Conservation (phyloP, 2,329 filamentous ascomycete genomes). For the Fusarium sp. region DNA sequence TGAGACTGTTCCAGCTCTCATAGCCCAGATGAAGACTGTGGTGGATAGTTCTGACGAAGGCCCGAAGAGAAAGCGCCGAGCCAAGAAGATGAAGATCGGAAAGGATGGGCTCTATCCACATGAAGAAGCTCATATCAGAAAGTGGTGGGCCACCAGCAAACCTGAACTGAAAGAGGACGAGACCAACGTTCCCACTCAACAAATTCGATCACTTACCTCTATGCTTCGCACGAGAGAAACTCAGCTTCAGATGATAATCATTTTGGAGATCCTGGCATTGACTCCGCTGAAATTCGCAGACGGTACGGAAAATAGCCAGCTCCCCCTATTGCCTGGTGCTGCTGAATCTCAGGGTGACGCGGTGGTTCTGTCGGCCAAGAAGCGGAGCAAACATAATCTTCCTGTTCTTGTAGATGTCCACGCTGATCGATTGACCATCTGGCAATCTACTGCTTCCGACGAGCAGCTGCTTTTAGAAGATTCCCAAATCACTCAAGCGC, state of each 20-base stretch:
- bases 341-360: slow-evolving; percentile 46
- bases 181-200: slow-evolving; percentile 57
- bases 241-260: slow-evolving; percentile 81
- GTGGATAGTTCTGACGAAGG: slow-evolving; percentile 66
- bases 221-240: slow-evolving; percentile 79
- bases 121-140: slow-evolving; percentile 72
- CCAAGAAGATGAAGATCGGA: slow-evolving; percentile 73
- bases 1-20: slow-evolving; percentile 72
- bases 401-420: slow-evolving; percentile 75
- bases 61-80: slow-evolving; percentile 60
- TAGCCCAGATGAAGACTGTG: slow-evolving; percentile 65
- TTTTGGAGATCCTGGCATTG: slow-evolving; percentile 79
- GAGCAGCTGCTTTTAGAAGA: slow-evolving; percentile 63
- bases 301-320: slow-evolving; percentile 56
- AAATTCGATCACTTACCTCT: slow-evolving; percentile 71
- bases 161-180: slow-evolving; percentile 63
- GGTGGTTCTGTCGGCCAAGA: slow-evolving; percentile 55
- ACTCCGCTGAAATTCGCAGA: slow-evolving; percentile 62
- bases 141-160: slow-evolving; percentile 75
- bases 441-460: slow-evolving; percentile 79
- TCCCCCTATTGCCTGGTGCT: slow-evolving; percentile 58
- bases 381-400: slow-evolving; percentile 71
- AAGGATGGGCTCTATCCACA: slow-evolving; percentile 75
- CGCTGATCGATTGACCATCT: slow-evolving; percentile 82
- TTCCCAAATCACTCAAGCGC: slow-evolving; percentile 53